Percentiles rank a stretch among this genome's conserved stretches.
Evolutionary conservation across 139 green algal genomes (phyloP).

Genomic region (Auxenochlorella pyrenoidosa): DNA sequence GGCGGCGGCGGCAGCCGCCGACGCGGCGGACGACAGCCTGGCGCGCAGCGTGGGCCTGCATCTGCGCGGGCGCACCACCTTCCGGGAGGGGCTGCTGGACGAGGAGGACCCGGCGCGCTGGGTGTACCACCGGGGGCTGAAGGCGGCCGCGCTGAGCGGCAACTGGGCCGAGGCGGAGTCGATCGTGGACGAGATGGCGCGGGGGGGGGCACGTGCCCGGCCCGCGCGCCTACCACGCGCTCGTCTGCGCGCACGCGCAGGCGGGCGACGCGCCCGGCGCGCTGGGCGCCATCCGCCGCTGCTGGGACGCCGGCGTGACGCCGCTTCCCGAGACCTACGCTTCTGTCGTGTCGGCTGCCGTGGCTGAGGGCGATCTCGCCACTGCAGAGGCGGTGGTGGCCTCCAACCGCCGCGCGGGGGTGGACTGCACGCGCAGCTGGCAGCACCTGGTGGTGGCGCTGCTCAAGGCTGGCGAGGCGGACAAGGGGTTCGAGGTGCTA

Average conservation of each 20-base stretch:
- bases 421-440: slow-evolving; percentile 30
- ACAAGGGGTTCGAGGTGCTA: neutral
- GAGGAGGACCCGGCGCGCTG: slow-evolving; percentile 31
- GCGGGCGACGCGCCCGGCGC: slow-evolving; percentile 16
- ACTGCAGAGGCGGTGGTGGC: slow-evolving; percentile 35
- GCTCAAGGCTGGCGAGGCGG: neutral
- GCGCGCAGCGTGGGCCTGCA: slow-evolving; percentile 26
- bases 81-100: neutral
- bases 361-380: slow-evolving; percentile 14
- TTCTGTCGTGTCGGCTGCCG: slow-evolving; percentile 43
- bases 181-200: slow-evolving; percentile 42
- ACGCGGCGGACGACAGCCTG: slow-evolving; percentile 9
- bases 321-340: slow-evolving; percentile 53
- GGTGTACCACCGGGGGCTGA: slow-evolving; percentile 22
- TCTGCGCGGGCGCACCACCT: slow-evolving; percentile 8
- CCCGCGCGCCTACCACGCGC: slow-evolving; percentile 50
- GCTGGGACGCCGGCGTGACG: slow-evolving; percentile 32
- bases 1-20: slow-evolving; percentile 2
- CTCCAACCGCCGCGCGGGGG: slow-evolving; percentile 33
- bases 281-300: slow-evolving; percentile 34
- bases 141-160: slow-evolving; percentile 23
- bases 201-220: slow-evolving; percentile 36
- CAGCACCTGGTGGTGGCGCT: slow-evolving; percentile 19
- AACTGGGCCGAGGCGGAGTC: slow-evolving; percentile 25
- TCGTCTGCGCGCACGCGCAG: slow-evolving; percentile 47